These are phyloP conservation scores for Phaseolus coccineus DNA, from an alignment of 331 rosid genomes.

Conservation along the genomic window DNA sequence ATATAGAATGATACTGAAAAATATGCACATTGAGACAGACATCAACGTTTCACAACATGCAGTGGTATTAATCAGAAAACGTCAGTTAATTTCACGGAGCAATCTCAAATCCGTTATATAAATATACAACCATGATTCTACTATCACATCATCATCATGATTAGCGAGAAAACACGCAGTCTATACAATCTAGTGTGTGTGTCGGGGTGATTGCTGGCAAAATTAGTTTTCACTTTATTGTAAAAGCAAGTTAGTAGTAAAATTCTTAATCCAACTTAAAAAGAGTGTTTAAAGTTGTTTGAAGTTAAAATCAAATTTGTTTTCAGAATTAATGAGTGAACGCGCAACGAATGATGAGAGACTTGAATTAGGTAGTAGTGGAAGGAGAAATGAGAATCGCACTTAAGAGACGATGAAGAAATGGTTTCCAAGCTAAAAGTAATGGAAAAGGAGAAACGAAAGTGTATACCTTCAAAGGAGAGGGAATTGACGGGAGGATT, in stretches of 20 bases:
- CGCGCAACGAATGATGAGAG: too few relatives aligned
- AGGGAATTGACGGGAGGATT: conserved; percentile 97
- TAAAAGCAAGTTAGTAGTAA: not conserved
- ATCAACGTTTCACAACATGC: conserved; percentile 29
- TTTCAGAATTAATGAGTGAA: too few relatives aligned
- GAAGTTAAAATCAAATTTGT: not conserved
- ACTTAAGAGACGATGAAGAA: not conserved
- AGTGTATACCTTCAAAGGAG: conserved; percentile 73
- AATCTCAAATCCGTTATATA: not conserved
- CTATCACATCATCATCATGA: not conserved
- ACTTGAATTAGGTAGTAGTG: not conserved
- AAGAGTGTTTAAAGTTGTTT: not conserved
- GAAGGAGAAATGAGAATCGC: not conserved
- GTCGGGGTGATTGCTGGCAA: not conserved
- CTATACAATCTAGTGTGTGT: not conserved
- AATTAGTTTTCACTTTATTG: not conserved
- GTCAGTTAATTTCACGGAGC: not conserved
- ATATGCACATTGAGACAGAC: conserved; percentile 6
- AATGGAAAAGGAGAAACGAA: not conserved
- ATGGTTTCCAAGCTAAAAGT: too few relatives aligned
- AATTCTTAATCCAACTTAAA: not conserved
- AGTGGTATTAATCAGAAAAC: not conserved
- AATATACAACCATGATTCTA: not conserved
- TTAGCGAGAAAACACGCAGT: not conserved
- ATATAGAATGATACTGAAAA: not conserved